Evolutionary conservation across 2,329 filamentous ascomycete genomes (phyloP).

Genomic region (Penicillium sp.): DNA sequence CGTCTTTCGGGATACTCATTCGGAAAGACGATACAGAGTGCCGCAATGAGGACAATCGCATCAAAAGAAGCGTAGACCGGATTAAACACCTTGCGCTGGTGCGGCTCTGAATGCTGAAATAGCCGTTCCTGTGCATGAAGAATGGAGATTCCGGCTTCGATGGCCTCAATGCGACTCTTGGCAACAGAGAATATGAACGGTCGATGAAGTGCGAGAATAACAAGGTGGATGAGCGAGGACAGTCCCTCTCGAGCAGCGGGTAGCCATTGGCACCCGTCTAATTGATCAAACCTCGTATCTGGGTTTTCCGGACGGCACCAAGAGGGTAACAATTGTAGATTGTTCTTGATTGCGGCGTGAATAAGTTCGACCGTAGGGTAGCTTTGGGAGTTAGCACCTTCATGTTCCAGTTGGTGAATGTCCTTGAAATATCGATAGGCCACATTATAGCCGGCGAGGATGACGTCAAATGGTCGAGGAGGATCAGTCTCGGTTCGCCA

Average conservation of each 20-base stretch:
- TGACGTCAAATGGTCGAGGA: slow-evolving; percentile 12
- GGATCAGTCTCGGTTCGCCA: slow-evolving; percentile 12
- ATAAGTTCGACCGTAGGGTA: slow-evolving; percentile 19
- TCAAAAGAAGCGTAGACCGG: slow-evolving; percentile 26
- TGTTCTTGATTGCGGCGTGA: slow-evolving; percentile 11
- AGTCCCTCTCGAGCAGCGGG: slow-evolving; percentile 19
- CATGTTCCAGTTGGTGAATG: slow-evolving; percentile 8
- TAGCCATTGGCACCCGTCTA: slow-evolving; percentile 17
- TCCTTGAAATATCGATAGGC: slow-evolving; percentile 14
- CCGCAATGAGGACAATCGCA: slow-evolving; percentile 22
- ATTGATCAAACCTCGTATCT: slow-evolving; percentile 20
- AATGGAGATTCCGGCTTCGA: slow-evolving; percentile 21
- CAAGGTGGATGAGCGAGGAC: slow-evolving; percentile 18
- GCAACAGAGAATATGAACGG: slow-evolving; percentile 22
- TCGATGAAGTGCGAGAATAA: slow-evolving; percentile 24
- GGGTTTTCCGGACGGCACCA: slow-evolving; percentile 20
- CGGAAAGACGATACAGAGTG: slow-evolving; percentile 15
- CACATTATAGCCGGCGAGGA: slow-evolving; percentile 14
- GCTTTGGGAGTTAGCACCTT: slow-evolving; percentile 2
- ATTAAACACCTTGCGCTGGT: slow-evolving; percentile 23
- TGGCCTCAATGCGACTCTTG: slow-evolving; percentile 19
- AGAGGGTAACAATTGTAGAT: slow-evolving; percentile 14
- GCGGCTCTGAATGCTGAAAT: slow-evolving; percentile 15
- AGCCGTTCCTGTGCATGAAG: slow-evolving; percentile 20
- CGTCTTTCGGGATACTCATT: slow-evolving; percentile 3